Evolutionary conservation across 768 basidiomycete species (phyloP), one percentile per base, ranked within the genome.

Genomic region (Sporobolomyces roseus): DNA sequence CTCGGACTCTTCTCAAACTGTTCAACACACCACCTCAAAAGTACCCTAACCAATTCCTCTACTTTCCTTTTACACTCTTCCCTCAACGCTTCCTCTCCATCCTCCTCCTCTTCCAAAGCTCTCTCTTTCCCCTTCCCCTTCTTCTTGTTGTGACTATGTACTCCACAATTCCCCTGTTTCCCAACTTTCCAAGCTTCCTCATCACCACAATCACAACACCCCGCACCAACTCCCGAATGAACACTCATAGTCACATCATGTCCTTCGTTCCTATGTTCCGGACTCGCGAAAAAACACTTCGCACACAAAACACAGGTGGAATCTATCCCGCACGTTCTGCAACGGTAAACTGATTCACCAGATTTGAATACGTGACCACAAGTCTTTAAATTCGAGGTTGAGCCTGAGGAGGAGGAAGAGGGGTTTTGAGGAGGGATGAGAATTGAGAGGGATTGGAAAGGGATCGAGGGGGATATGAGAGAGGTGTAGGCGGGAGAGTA

Each of bases 151-250:
- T 43, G 19, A 21, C 74, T 59, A 61, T 86, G 83, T 17, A 91
- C 90, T 75, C 94, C 91, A 75, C 84, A 85, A 0, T 87, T 86
- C 77, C 91, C 93, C 17, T 81, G 78, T 21, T 89, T 83, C 8
- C 84, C 80, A 8, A 77, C 75, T 38, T 86, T 83, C 92, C 93
- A 98, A 2, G 91, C 90, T 75, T 94, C 89, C 29, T 84, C 82
- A 75, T 97, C 93, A 21, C 92, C 92, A 74, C 94, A 97, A 79
- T 97, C 93, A 77, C 96, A 99, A 74, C 90, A 93, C 7, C 92
- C 90, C 23, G 78, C 76, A 1, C 75, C 75, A 23, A 78, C 77
- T 10, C 92, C 89, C 0, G 89, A 87, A 74, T 96, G 92, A 65
- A 94, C 88, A 79, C 90, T 91, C 81, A 98, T 93, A 66, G 88